Percentiles rank a stretch among this genome's conserved stretches.
phyloP scores from a whole-genome alignment of 192 early-diverging fungal species.

The Backusella macrospora region DNA sequence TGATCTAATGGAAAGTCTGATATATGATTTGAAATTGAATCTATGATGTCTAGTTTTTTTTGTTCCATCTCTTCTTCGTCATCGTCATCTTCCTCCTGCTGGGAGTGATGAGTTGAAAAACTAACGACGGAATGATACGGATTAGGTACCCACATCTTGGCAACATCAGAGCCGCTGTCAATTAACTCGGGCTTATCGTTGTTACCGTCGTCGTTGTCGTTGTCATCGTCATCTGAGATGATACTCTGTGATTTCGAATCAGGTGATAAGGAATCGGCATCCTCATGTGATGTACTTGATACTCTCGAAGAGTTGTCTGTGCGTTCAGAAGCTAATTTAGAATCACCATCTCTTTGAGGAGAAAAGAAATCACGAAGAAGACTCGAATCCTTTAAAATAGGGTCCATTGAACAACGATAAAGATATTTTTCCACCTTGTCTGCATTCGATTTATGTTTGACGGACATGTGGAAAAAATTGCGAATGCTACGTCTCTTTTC shows the following conservation, averaged over 20 bases:
- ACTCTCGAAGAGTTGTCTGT: not conserved
- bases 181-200: not conserved
- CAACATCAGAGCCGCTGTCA: constrained; percentile 1
- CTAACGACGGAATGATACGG: constrained; percentile 1
- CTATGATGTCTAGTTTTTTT: constrained; percentile 22
- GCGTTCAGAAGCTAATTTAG: not conserved
- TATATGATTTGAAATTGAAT: constrained; percentile 20
- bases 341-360: constrained; percentile 50
- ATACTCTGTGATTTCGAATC: not conserved
- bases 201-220: not conserved
- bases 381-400: constrained; percentile 36
- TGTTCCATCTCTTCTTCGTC: not conserved
- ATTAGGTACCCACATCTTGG: constrained; percentile 15
- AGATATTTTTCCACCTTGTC: constrained; percentile 54
- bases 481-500: constrained; percentile 46
- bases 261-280: constrained; percentile 10
- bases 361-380: constrained; percentile 50
- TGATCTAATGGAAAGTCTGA: constrained; percentile 45
- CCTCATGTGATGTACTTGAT: constrained; percentile 10
- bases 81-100: not conserved
- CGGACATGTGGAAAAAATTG: constrained; percentile 15
- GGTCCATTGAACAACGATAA: constrained; percentile 42
- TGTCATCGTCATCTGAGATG: not conserved
- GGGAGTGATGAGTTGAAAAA: not conserved
- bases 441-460: constrained; percentile 30